phyloP scores from a whole-genome alignment of 2,329 filamentous ascomycete genomes.

The Scedosporium minutisporum region DNA sequence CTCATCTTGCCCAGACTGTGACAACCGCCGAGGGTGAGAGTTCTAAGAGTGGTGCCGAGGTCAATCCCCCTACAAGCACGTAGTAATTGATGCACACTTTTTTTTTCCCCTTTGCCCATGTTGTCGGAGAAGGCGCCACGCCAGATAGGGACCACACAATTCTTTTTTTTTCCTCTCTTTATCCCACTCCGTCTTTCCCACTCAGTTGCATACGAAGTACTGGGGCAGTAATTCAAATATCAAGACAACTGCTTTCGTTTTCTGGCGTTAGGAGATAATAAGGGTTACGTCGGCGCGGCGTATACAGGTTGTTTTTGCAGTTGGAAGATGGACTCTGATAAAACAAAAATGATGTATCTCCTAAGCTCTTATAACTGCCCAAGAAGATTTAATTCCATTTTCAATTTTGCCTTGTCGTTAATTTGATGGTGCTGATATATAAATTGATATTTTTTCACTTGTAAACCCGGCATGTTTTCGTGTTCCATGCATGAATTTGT shows the following conservation, averaged over 20 bases:
- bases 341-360: not conserved
- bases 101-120: not conserved
- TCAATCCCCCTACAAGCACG: not conserved
- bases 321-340: not conserved
- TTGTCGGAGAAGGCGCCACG: not conserved
- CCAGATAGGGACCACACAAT: not conserved
- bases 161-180: not conserved
- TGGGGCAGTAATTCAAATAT: too few species aligned
- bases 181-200: not conserved
- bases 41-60: not conserved
- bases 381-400: not conserved
- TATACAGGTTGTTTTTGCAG: not conserved
- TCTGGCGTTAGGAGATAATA: not conserved
- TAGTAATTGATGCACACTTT: not conserved
- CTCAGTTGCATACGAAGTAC: not conserved
- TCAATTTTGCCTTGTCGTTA: not conserved
- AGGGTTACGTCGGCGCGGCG: not conserved
- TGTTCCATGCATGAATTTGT: too few species aligned
- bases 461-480: too few species aligned
- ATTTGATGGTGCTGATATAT: not conserved
- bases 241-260: not conserved
- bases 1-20: constrained; percentile 36
- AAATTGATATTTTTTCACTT: too few species aligned
- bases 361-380: not conserved
- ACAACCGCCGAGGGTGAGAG: constrained; percentile 31